Evolutionary conservation across 1,284 basidiomycete genomes (phyloP), one percentile per base, ranked within the genome.

Genomic region (Apiotrichum sp.): DNA sequence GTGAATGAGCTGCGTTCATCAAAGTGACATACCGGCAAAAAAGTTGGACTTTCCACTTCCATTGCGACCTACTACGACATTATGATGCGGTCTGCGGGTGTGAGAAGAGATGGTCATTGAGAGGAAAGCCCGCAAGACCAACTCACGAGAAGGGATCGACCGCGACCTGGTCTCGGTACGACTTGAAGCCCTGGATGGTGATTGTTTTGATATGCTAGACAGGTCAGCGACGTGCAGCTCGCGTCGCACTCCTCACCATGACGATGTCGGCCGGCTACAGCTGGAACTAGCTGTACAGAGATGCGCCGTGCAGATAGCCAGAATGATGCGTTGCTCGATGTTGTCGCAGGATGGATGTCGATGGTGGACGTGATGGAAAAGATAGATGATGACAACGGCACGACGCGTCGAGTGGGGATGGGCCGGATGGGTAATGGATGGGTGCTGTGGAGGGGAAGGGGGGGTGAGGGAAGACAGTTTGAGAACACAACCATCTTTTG

Each of bases 31-130:
- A 87, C 89, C 89, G 41, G 89, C 86, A 75, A 97, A 97, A 80
- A 97, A 96, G 74, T 97, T 97, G 68, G 89, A 92, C 80, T 97
- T 97, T 54, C 93, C 93, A 16, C 88, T 91, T 9, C 93, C 93
- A 81, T 97, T 97, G 45, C 93, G 80, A 10, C 93, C 92, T 10
- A 97, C 92, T 3, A 96, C 89, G 13, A 96, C 91, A 76, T 96
- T 96, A 68, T 95, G 90, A 44, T 81, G 84, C 0, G 91, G 83
- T 79, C 78, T 93, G 84, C 4, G 40, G 11, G 40, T 41, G n/a
- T 41, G n/a, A 41, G 40, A 14, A 7, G n/a, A 29, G 29, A 29
- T 41, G 40, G 6, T 10, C 40, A 41, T n/a, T 14, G 40, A 14
- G 7, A 14, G 3, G 40, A 6, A 11, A 13, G 84, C 41, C 33